Evolutionary conservation across 2,329 filamentous ascomycete genomes (phyloP).

Genomic region (Colletotrichum sansevieriae): DNA sequence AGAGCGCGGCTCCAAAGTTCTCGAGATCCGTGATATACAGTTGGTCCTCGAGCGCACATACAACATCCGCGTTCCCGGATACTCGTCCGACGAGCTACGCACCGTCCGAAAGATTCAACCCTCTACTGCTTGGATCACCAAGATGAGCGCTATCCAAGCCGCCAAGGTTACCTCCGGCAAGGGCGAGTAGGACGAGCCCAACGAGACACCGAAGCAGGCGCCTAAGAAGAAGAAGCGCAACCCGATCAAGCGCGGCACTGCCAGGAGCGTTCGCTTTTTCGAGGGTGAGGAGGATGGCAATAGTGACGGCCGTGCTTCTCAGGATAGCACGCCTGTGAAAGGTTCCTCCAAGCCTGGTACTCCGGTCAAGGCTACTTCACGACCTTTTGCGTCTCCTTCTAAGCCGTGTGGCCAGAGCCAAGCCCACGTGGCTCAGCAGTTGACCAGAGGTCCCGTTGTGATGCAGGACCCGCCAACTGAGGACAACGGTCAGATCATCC

Average conservation of each 20-base stretch:
- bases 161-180: slow-evolving; percentile 83
- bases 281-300: slow-evolving; percentile 12
- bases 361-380: slow-evolving; percentile 9
- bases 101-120: slow-evolving; percentile 96
- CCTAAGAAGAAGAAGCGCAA: slow-evolving; percentile 9
- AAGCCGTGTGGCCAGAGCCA: background rate
- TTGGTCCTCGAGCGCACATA: slow-evolving; percentile 86
- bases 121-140: slow-evolving; percentile 89
- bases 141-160: slow-evolving; percentile 96
- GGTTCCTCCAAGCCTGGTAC: background rate
- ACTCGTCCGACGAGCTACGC: slow-evolving; percentile 92
- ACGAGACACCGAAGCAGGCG: slow-evolving; percentile 18
- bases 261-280: slow-evolving; percentile 27
- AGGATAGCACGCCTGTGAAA: background rate
- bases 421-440: background rate
- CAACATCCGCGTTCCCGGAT: slow-evolving; percentile 94
- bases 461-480: slow-evolving; percentile 7
- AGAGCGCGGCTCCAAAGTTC: slow-evolving; percentile 87
- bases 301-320: background rate
- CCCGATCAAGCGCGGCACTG: background rate
- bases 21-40: slow-evolving; percentile 90
- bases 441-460: background rate
- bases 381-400: slow-evolving; percentile 15
- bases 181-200: slow-evolving; percentile 58
- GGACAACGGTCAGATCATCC: background rate